These are phyloP conservation scores for Talaromyces islandicus DNA, from an alignment of 2,329 filamentous ascomycete genomes.

Conservation along the genomic window DNA sequence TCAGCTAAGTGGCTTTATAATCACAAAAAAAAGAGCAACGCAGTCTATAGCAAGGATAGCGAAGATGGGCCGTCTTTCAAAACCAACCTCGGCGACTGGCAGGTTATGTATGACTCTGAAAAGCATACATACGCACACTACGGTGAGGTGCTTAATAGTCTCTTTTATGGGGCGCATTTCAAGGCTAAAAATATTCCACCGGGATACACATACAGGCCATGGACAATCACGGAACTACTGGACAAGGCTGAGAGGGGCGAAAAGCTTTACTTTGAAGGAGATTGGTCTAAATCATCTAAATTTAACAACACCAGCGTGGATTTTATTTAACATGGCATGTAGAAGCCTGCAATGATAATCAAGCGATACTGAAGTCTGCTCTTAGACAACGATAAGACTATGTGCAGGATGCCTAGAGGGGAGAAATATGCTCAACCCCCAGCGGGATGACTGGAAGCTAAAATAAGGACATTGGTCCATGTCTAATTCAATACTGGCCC, in stretches of 20 bases:
- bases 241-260: constrained; percentile 1
- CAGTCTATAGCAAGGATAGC: background rate
- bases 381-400: too few species aligned
- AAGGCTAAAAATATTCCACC: constrained; percentile 2
- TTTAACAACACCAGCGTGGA: too few species aligned
- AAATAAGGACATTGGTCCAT: too few species aligned
- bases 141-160: background rate
- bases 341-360: too few species aligned
- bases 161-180: background rate
- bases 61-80: constrained; percentile 1
- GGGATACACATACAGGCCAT: constrained; percentile 6
- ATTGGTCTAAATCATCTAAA: constrained; percentile 3
- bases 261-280: constrained; percentile 2
- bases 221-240: constrained; percentile 4
- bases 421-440: too few species aligned
- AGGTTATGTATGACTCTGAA: constrained; percentile 5
- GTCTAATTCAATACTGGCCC: too few species aligned
- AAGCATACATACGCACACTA: constrained; percentile 7
- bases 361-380: too few species aligned
- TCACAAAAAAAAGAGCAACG: constrained; percentile 5
- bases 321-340: too few species aligned
- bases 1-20: constrained; percentile 8
- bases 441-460: too few species aligned
- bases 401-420: too few species aligned
- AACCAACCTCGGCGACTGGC: constrained; percentile 4